These are phyloP conservation scores for Phytopythium litorale DNA, from an alignment of 352 stramenopile species.

Conservation along the genomic window DNA sequence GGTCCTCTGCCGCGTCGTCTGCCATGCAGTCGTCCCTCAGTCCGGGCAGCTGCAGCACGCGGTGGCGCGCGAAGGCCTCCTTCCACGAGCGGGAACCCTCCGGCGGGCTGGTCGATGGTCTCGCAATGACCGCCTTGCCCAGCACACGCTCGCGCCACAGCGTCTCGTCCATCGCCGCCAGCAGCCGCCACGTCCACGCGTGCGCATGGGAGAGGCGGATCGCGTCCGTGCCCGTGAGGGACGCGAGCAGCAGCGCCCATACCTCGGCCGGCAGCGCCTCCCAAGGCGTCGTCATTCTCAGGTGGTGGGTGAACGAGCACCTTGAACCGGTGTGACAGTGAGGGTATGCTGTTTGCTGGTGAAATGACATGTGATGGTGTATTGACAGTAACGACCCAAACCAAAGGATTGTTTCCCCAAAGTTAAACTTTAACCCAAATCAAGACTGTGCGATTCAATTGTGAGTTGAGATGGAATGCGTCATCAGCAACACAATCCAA, in stretches of 20 bases:
- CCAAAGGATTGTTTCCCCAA: too few relatives aligned
- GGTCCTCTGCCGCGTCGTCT: neutral
- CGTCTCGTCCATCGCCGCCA: neutral
- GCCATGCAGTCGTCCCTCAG: constrained; percentile 2
- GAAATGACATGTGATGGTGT: too few relatives aligned
- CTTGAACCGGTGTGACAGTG: too few relatives aligned
- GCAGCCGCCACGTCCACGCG: neutral
- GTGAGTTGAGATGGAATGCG: neutral
- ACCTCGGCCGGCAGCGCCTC: constrained; percentile 21
- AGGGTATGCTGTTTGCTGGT: too few relatives aligned
- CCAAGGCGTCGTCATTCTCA: neutral
- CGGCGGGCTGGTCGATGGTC: too few relatives aligned
- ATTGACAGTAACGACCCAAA: too few relatives aligned
- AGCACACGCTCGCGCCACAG: constrained; percentile 4
- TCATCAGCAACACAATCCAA: neutral
- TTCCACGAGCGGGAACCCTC: neutral
- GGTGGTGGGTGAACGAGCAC: too few relatives aligned
- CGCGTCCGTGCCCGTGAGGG: constrained; percentile 22
- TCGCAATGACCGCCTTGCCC: neutral
- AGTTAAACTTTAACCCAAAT: too few relatives aligned
- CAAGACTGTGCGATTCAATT: neutral
- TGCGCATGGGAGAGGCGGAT: constrained; percentile 24
- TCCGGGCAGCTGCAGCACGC: neutral
- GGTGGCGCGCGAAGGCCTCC: neutral
- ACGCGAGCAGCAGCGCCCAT: constrained; percentile 12